A percentile compares a stretch with the other conserved stretches of the same genome.
These are phyloP conservation scores for Xylaria sp. DNA, from an alignment of 2,329 filamentous ascomycete genomes.

Conservation along the genomic window DNA sequence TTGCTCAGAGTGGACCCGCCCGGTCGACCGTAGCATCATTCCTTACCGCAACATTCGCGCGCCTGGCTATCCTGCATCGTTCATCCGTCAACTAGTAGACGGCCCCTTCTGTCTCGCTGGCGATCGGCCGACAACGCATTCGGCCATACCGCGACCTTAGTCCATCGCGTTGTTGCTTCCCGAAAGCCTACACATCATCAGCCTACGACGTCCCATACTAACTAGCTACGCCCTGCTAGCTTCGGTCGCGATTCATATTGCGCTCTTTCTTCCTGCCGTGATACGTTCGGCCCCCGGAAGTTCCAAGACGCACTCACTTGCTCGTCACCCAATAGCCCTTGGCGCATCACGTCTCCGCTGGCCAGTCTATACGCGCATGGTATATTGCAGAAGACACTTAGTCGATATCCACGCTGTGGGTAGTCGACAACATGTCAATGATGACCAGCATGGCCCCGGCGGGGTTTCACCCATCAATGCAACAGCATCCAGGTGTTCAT, in stretches of 20 bases:
- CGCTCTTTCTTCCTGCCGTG: background rate
- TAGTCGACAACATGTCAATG: slow-evolving; percentile 62
- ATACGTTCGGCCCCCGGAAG: background rate
- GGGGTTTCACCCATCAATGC: slow-evolving; percentile 74
- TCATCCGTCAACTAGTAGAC: background rate
- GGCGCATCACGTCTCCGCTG: slow-evolving; percentile 24
- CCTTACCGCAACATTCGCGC: slow-evolving; percentile 1
- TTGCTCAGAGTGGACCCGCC: slow-evolving; percentile 27
- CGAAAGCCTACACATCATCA: background rate
- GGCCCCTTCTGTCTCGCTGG: background rate
- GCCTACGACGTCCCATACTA: background rate
- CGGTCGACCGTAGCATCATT: slow-evolving; percentile 20
- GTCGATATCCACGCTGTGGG: slow-evolving; percentile 68
- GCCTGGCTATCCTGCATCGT: background rate
- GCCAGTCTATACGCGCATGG: slow-evolving; percentile 48
- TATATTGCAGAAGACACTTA: slow-evolving; percentile 50
- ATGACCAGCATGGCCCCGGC: slow-evolving; percentile 72
- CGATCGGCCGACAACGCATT: background rate
- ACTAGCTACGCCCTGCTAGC: background rate
- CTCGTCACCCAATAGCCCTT: slow-evolving; percentile 20
- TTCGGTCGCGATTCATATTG: background rate
- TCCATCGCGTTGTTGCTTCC: slow-evolving; percentile 3
- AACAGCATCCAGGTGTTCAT: slow-evolving; percentile 70
- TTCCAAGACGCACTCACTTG: slow-evolving; percentile 7
- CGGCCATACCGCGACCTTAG: background rate